Evolutionary conservation across 768 basidiomycete genomes (phyloP), one percentile per base, ranked within the genome.

Genomic region (Suillus decipiens): DNA sequence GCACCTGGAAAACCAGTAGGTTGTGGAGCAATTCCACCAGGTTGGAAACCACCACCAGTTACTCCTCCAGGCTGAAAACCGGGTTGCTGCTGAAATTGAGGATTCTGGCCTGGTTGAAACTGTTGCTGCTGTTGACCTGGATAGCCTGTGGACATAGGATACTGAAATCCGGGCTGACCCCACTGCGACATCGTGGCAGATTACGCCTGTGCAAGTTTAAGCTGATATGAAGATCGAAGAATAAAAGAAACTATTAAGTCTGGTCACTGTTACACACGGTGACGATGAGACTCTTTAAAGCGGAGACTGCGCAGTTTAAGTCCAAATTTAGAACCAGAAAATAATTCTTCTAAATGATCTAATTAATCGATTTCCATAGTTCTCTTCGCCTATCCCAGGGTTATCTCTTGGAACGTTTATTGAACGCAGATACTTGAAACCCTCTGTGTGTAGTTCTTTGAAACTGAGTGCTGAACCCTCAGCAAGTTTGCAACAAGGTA

Each of bases 81-180:
- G 36, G 67, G 66, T 61, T 80, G 81, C 60, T 76, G 82, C 67
- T 81, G 82, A 61, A 81, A 81, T 62, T 80, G 81, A 4, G 70
- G 72, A 56, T 78, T 77, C 61, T 78, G 80, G 5, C 62, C 65
- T 11, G 72, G 75, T 17, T 73, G 77, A 67, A 80, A 79, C 59
- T 81, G 81, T 64, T 85, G 85, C 34, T 79, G 81, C 67, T 81
- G 82, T 61, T 67, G 66, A 59, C 70, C 71, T 63, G 78, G 82
- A 74, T 83, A 88, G 15, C 89, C 90, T 3, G 90, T 89, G 67
- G 89, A 89, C 73, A 88, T 78, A 37, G 91, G 87, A 71, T 89
- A 88, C 76, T 92, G 90, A 70, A 80, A 88, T 41, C 86, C 85
- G 28, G 82, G 83, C 74, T 87, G 89, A 59, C 81, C 82, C 89